Evolutionary conservation across 306 rosid genomes (phyloP), one percentile per base, ranked within the genome.

Genomic region (Potentilla sterilis): DNA sequence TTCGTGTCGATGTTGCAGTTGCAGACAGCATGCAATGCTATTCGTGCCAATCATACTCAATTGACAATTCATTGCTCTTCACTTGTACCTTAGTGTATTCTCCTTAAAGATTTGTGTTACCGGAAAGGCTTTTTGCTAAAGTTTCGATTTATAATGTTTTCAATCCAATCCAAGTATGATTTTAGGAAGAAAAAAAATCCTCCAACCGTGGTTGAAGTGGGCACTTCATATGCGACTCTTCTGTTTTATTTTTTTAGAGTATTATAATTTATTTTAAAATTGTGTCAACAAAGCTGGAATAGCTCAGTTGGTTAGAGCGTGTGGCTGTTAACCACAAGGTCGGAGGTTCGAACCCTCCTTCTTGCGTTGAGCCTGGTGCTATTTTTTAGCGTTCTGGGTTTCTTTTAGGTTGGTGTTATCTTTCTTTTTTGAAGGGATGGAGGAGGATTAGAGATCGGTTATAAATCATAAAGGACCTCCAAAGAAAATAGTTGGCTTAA

Each of bases 291-390:
- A 10, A 28, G 67, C 67, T 62, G 42, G 67, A 34, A 63, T 63
- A 35, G 68, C 68, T 34, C 68, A 63, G 68, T 19, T 15, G 43
- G 43, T 63, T 35, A 63, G 43, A 63, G 68, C 68, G 68, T 34
- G 43, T 63, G 22, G 68, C 68, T 63, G 68, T 63, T 63, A 63
- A 35, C 43, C 67, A 62, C 67, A 61, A 14, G 67, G 21, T 62
- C 67, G 42, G 67, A 62, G 67, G 42, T 62, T 34, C 67, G 67
- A 62, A 62, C 67, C 67, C 11, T 62, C 67, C 67, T 61, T 61
- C 66, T 62, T 34, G 67, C 43, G 67, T 43, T 37, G 1, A 37
- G 40, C 4, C 40, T 37, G 40, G 2, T 51, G 5, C 5, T 5
- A 3, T 49, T 19, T 18, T 28, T 28, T 28, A 0, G 28, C 10